phyloP scores from a whole-genome alignment of 1,284 basidiomycete species.

The Mycena citricolor region DNA sequence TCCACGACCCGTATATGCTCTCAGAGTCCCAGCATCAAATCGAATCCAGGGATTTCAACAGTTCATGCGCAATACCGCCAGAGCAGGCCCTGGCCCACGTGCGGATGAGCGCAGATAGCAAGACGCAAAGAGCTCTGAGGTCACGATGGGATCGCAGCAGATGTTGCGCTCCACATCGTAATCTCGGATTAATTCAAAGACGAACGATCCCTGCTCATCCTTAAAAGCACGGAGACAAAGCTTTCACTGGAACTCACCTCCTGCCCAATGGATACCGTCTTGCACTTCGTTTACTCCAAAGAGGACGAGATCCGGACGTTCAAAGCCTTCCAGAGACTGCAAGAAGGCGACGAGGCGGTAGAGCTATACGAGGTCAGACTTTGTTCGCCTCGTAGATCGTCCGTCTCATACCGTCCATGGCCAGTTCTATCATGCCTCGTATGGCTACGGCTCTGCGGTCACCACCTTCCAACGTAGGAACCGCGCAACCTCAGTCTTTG shows the following conservation, averaged over 20 bases:
- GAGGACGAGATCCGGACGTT: constrained; percentile 36
- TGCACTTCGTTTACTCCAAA: constrained; percentile 42
- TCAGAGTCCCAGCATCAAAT: constrained; percentile 34
- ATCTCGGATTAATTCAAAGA: no score
- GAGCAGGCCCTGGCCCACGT: no score
- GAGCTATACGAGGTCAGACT: constrained; percentile 48
- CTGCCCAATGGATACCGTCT: constrained; percentile 32
- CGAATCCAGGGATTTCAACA: constrained; percentile 47
- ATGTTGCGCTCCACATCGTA: no score
- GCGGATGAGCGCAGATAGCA: no score
- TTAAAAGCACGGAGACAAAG: no score
- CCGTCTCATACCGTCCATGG: no score
- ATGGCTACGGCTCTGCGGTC: constrained; percentile 41
- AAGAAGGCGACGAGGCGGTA: constrained; percentile 33
- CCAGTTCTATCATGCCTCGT: constrained; percentile 54
- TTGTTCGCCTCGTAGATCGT: constrained; percentile 1
- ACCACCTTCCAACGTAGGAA: constrained; percentile 55
- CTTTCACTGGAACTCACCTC: neutral
- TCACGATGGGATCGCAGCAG: no score
- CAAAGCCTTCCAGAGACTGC: constrained; percentile 47
- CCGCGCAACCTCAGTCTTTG: constrained; percentile 41
- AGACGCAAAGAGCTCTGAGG: no score
- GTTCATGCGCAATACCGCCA: constrained; percentile 46
- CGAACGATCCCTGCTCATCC: no score
- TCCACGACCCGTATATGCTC: neutral